phyloP scores from a whole-genome alignment of 1,139 yeast genomes.

The Chernovozyma sophiae-reginae region DNA sequence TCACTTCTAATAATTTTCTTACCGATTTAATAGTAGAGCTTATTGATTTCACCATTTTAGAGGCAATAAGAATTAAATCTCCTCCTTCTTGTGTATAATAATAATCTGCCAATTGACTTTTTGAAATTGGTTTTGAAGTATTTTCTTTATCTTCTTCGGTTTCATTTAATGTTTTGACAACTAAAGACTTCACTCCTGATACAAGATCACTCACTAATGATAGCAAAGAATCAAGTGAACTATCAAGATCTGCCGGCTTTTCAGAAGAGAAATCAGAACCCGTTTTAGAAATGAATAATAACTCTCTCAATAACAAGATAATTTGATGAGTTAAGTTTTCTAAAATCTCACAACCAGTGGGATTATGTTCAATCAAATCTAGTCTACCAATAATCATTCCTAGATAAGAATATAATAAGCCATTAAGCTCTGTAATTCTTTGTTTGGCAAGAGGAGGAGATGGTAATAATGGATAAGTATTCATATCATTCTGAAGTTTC shows the following conservation, averaged over 20 bases:
- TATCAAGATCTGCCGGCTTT: slow-evolving; percentile 47
- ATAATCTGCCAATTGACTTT: slow-evolving; percentile 23
- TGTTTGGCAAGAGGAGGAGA: slow-evolving; percentile 66
- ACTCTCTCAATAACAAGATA: slow-evolving; percentile 58
- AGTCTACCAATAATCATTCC: slow-evolving; percentile 69
- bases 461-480: slow-evolving; percentile 39
- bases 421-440: slow-evolving; percentile 72
- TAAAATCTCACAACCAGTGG: slow-evolving; percentile 61
- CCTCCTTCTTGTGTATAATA: slow-evolving; percentile 66
- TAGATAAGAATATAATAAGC: slow-evolving; percentile 64
- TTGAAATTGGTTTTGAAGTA: slow-evolving; percentile 4
- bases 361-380: slow-evolving; percentile 70
- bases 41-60: slow-evolving; percentile 61
- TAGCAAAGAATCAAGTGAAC: slow-evolving; percentile 53
- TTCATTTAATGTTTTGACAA: slow-evolving; percentile 49
- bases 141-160: slow-evolving; percentile 23
- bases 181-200: slow-evolving; percentile 58
- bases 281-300: slow-evolving; percentile 59
- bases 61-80: slow-evolving; percentile 54
- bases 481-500: slow-evolving; percentile 36
- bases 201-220: slow-evolving; percentile 65
- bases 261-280: slow-evolving; percentile 41
- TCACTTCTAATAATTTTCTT: slow-evolving; percentile 39
- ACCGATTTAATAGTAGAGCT: slow-evolving; percentile 46
- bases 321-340: slow-evolving; percentile 68